These are phyloP conservation scores for Plasmopara viticola DNA, from an alignment of 352 stramenopile species.

Conservation along the genomic window DNA sequence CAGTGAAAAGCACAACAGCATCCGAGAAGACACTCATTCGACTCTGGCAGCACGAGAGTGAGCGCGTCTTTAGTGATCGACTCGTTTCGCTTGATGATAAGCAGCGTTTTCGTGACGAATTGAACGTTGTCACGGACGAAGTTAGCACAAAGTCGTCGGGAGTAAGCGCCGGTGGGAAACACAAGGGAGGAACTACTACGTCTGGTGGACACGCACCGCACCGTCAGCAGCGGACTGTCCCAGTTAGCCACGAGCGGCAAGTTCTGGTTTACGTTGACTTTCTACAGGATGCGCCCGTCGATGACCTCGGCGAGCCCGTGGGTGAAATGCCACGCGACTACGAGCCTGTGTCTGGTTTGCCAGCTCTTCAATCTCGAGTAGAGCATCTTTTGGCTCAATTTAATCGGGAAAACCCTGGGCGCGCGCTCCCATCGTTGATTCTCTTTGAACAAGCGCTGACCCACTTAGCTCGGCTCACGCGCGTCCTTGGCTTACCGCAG, in stretches of 20 bases:
- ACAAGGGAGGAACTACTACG: constrained; percentile 9
- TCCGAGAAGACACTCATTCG: constrained; percentile 46
- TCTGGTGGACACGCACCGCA: background rate
- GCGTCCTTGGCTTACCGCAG: constrained; percentile 71
- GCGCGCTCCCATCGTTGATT: constrained; percentile 67
- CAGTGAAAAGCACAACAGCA: constrained; percentile 37
- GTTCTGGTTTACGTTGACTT: constrained; percentile 77
- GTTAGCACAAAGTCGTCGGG: constrained; percentile 20
- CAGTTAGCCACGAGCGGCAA: background rate
- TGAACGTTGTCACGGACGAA: constrained; percentile 37
- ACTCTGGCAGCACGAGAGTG: constrained; percentile 83
- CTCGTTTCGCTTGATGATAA: constrained; percentile 76
- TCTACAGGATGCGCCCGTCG: constrained; percentile 65
- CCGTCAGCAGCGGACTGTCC: background rate
- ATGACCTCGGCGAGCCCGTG: constrained; percentile 79
- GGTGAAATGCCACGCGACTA: constrained; percentile 81
- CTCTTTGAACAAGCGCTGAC: constrained; percentile 87
- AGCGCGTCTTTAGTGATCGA: constrained; percentile 76
- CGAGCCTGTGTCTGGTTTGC: constrained; percentile 50
- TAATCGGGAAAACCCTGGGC: constrained; percentile 72
- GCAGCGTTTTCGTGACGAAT: constrained; percentile 49
- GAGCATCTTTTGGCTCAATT: constrained; percentile 67
- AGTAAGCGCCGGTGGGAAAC: constrained; percentile 16
- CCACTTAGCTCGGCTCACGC: constrained; percentile 80
- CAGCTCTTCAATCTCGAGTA: constrained; percentile 40